Evolutionary conservation across 352 stramenopile species (phyloP).

Genomic region (Phytopythium litorale): DNA sequence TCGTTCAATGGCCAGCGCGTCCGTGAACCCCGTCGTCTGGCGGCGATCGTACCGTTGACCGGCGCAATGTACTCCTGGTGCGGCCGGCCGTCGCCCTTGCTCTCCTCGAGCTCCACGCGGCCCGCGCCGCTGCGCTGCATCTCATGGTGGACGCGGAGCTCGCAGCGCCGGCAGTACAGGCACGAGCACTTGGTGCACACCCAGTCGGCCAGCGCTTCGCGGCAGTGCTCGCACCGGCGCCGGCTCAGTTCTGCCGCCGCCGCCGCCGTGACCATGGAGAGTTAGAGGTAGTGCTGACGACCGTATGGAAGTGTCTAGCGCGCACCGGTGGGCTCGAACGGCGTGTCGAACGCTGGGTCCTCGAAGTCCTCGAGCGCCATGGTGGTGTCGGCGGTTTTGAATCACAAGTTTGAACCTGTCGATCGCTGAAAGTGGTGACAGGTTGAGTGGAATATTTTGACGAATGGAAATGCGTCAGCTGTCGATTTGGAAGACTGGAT

Average conservation of each 20-base stretch:
- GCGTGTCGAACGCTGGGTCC: conserved; percentile 33
- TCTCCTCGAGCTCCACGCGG: conserved; percentile 31
- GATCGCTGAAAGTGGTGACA: background rate
- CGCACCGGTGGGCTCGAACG: conserved; percentile 29
- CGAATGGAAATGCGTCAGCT: too few relatives aligned
- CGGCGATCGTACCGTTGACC: conserved; percentile 33
- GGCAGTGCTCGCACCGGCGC: conserved; percentile 36
- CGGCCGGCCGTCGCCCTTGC: conserved; percentile 37
- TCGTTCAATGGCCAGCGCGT: too few relatives aligned
- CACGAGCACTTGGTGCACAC: conserved; percentile 41
- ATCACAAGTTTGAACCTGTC: background rate
- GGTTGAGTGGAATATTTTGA: too few relatives aligned
- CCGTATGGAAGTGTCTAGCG: background rate
- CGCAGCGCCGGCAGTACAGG: conserved; percentile 43
- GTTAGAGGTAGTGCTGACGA: too few relatives aligned
- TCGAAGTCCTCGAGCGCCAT: conserved; percentile 25
- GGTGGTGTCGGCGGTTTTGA: background rate
- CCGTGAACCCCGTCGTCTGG: too few relatives aligned
- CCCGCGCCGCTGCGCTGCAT: conserved; percentile 11
- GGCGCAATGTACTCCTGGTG: conserved; percentile 41
- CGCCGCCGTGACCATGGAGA: too few relatives aligned
- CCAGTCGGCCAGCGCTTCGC: conserved; percentile 29
- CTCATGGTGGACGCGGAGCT: conserved; percentile 37
- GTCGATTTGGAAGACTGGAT: too few relatives aligned
- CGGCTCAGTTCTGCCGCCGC: conserved; percentile 35